Conservation (phyloP, 1,139 yeast genomes). For the Zygosaccharomyces pseudobailii region DNA sequence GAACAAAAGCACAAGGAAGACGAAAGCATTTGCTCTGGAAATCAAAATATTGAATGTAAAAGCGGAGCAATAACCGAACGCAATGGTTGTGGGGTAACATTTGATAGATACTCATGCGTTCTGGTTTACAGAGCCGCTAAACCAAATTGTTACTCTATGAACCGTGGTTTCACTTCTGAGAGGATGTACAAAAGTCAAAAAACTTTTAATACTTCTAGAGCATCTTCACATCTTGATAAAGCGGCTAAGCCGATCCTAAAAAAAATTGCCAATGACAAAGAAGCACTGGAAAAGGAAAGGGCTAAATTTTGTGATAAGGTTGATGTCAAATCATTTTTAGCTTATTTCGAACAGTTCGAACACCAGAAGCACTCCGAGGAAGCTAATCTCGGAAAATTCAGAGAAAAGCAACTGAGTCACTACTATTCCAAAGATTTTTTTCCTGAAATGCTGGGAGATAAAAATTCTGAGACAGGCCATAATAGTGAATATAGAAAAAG, state of each 20-base stretch:
- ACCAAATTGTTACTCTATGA: neutral
- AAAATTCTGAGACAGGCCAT: constrained; percentile 2
- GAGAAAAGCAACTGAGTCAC: constrained; percentile 26
- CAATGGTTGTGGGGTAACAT: constrained; percentile 21
- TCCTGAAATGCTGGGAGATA: constrained; percentile 14
- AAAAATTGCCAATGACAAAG: constrained; percentile 19
- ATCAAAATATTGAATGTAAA: constrained; percentile 3
- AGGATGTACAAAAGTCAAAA: neutral
- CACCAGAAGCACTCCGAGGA: constrained; percentile 20
- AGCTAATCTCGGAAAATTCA: constrained; percentile 17
- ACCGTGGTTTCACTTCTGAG: neutral
- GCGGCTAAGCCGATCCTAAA: constrained; percentile 23
- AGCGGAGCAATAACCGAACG: constrained; percentile 3
- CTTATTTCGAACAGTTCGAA: constrained; percentile 23
- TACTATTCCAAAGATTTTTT: constrained; percentile 23
- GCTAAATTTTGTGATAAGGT: constrained; percentile 28
- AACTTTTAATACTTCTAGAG: neutral
- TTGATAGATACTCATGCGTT: constrained; percentile 23
- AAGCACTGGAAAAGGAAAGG: constrained; percentile 19
- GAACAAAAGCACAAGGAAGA: constrained; percentile 1
- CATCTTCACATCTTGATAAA: neutral
- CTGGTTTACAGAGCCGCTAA: constrained; percentile 23
- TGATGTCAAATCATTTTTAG: constrained; percentile 20
- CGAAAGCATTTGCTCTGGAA: constrained; percentile 1
- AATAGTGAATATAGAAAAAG: constrained; percentile 13